Conservation (phyloP, 805 yeast species). For the Kuraishia hungarica region DNA sequence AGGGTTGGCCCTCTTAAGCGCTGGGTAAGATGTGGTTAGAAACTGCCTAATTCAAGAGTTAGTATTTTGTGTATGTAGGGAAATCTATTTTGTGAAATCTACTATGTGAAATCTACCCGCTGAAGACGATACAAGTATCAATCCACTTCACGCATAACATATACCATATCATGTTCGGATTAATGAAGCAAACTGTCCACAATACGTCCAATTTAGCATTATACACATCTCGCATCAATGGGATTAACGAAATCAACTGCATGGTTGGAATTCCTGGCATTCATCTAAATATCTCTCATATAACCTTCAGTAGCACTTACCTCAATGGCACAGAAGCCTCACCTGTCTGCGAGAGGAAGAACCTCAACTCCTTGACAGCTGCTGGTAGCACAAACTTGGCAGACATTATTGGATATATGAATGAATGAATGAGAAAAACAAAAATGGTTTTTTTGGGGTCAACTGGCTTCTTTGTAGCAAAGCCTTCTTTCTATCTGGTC, state of each 20-base stretch:
- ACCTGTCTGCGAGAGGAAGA: slow-evolving; percentile 77
- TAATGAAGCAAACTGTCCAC: no score
- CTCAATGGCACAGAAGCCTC: slow-evolving; percentile 57
- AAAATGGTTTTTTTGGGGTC: neutral
- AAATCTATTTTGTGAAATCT: no score
- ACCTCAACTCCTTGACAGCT: slow-evolving; percentile 70
- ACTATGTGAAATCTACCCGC: no score
- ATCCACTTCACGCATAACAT: no score
- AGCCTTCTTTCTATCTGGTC: neutral
- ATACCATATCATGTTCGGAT: no score
- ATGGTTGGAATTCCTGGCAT: no score
- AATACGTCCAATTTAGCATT: no score
- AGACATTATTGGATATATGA: slow-evolving; percentile 9
- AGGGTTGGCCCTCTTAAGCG: slow-evolving; percentile 55
- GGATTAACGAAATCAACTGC: no score
- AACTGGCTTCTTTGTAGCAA: neutral
- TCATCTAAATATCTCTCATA: no score
- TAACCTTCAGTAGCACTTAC: slow-evolving; percentile 25
- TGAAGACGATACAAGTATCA: no score
- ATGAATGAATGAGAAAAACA: neutral
- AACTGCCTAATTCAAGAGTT: slow-evolving; percentile 34
- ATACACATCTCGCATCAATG: no score
- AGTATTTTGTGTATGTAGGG: neutral
- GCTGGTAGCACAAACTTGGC: slow-evolving; percentile 26
- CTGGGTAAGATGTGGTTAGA: slow-evolving; percentile 54